These are phyloP conservation scores for Cytospora leucostoma DNA, from an alignment of 2,329 filamentous ascomycete species.

Conservation along the genomic window DNA sequence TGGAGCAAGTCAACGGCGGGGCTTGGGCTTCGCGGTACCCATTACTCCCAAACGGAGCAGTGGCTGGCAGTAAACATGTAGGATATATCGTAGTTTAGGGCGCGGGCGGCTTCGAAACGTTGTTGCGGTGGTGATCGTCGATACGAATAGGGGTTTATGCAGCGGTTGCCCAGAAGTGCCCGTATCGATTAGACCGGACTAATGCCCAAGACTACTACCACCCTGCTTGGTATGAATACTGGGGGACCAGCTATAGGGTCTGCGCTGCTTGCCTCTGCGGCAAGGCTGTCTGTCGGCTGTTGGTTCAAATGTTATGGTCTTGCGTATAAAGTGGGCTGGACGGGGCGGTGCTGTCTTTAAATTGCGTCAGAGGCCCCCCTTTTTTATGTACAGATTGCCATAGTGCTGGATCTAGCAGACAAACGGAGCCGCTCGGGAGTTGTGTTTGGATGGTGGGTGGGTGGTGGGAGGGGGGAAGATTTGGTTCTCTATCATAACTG, in stretches of 20 bases:
- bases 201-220: slow-evolving; percentile 5
- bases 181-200: slow-evolving; percentile 11
- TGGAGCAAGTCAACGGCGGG: slow-evolving; percentile 14
- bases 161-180: slow-evolving; percentile 9
- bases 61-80: slow-evolving; percentile 25
- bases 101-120: not conserved
- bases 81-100: not conserved
- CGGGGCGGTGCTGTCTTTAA: slow-evolving; percentile 10
- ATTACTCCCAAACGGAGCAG: slow-evolving; percentile 27
- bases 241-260: not conserved
- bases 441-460: not conserved
- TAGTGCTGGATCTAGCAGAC: not conserved
- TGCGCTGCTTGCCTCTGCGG: not conserved
- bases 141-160: slow-evolving; percentile 16
- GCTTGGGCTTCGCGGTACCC: slow-evolving; percentile 23
- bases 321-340: slow-evolving; percentile 11
- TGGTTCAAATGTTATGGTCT: not conserved
- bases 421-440: not conserved
- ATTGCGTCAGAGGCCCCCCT: slow-evolving; percentile 26
- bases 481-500: not conserved
- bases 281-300: slow-evolving; percentile 3
- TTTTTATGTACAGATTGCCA: not conserved
- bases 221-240: slow-evolving; percentile 11
- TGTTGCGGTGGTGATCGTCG: not conserved
- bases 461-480: not conserved